Evolutionary conservation across 306 rosid genomes (phyloP), one percentile per base, ranked within the genome.

Genomic region (Cucumis sativus): DNA sequence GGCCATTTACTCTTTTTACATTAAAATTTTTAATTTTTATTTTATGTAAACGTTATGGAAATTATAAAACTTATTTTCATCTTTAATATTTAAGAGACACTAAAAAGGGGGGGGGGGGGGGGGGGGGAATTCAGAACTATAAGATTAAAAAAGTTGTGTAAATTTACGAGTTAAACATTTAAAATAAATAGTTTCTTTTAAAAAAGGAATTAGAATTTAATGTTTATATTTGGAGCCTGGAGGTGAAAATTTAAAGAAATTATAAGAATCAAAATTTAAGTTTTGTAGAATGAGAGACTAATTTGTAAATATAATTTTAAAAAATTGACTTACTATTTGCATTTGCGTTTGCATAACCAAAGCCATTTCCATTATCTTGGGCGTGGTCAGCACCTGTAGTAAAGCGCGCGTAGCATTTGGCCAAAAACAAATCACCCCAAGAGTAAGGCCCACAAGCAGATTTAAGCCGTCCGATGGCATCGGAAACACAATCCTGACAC

Each of bases 401-500:
- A 86, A 78, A 91, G 0, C 98, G 91, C 76, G 84, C 96, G 90
- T 88, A 96, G 91, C 99, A 96, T 83, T 91, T 96, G 1, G 94
- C 98, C 87, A 96, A 77, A 81, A 75, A 96, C 57, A 96, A 21
- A 52, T 92, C 85, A 0, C 92, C 98, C 92, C 84, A 96, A 3
- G 63, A 25, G 43, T 90, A 55, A 17, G 85, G 79, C 57, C 92
- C 99, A 45, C 99, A 96, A 12, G 81, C 92, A 0, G 79, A 86
- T 81, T 68, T 91, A 13, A 92, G 82, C 91, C 88, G 91, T 84
- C 88, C 89, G 88, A 89, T 87, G 6, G 99, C 93, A 8, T 83
- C 90, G 0, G 94, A 84, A 7, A 92, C 17, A 37, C 99, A 96
- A 80, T 96, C 99, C 87, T 86, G 88, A 67, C 99, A 96, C 87